Conservation (phyloP, 2,329 filamentous ascomycete genomes). For the Pyrenochaeta sp. region DNA sequence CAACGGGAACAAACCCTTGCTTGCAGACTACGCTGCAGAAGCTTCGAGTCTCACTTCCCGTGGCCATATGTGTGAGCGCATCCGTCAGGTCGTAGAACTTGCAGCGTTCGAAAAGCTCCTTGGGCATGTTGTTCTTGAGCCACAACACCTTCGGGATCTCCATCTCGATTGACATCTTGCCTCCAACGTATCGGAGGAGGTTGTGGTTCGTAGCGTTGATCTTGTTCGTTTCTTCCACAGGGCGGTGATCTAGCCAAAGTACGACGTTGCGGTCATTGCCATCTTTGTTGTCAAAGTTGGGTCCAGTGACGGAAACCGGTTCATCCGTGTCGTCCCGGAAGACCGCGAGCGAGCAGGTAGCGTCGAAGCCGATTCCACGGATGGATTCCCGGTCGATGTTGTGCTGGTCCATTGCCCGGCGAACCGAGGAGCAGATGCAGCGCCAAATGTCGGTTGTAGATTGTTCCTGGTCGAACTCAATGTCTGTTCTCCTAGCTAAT, state of each 20-base stretch:
- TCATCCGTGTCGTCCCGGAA: constrained; percentile 90
- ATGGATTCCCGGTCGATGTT: constrained; percentile 78
- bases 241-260: constrained; percentile 95
- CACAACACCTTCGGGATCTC: constrained; percentile 98
- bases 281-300: constrained; percentile 78
- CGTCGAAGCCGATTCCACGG: constrained; percentile 94
- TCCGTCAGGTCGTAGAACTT: constrained; percentile 97
- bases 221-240: constrained; percentile 86
- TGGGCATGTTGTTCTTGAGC: constrained; percentile 98
- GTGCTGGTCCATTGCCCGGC: constrained; percentile 81
- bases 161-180: constrained; percentile 99
- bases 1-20: constrained; percentile 95
- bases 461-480: constrained; percentile 74
- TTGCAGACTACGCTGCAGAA: constrained; percentile 98
- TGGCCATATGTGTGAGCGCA: constrained; percentile 92
- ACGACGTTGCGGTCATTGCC: constrained; percentile 93
- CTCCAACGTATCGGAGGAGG: constrained; percentile 92
- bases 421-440: constrained; percentile 89
- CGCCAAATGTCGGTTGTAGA: constrained; percentile 97
- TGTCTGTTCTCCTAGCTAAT: not conserved
- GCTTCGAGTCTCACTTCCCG: constrained; percentile 88
- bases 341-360: constrained; percentile 95
- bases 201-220: constrained; percentile 95
- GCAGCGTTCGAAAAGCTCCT: constrained; percentile 87
- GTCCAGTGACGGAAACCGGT: constrained; percentile 88